Base-by-base conservation (phyloP, 2,329 filamentous ascomycete genomes). In the Fusarium penzigii region DNA sequence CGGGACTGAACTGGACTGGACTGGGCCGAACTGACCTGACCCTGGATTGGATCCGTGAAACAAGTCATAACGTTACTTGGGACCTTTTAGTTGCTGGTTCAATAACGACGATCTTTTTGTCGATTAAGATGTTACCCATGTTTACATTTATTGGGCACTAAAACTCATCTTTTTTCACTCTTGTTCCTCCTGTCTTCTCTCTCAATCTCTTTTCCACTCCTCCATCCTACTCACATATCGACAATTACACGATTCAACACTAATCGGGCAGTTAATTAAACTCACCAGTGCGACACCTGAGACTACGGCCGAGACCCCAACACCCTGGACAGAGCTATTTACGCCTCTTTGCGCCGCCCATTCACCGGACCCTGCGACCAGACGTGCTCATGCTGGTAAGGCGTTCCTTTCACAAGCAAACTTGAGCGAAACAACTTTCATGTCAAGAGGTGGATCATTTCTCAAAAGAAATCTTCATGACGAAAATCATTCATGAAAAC, bases 301-400 rank as follows among this genome's bases (percentile, higher is more conserved):
- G 32, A 14, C 32, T 36, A 36, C 32, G 32, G 9, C 32, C 32
- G 32, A 36, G 32, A 9, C 32, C 32, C 10, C 32, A 14, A 36
- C 32, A 36, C 32, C 32, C 32, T 14, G 32, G 32, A 36, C 32
- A 36, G 32, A 36, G 32, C 13, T 36, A 36, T 36, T 36, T 36
- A 14, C 32, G 32, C 32, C 32, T 36, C 32, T 12, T 36, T 51
- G 49, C 53, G 45, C 56, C 52, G 32, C 45, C 56, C 58, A 46
- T 48, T 57, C 38, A 52, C 51, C 51, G 47, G 59, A 59, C 48
- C 48, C 49, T 51, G 49, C 45, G 39, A 40, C 20, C 20, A 40
- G 39, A 16, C n/a, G 14, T 20, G 20, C 20, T 25, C 20, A 11
- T 36, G 32, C 32, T 11, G 32, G 10, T 36, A 36, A 36, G 13